Base-by-base conservation (phyloP, 2,329 filamentous ascomycete species). In the Xylariales sp. region DNA sequence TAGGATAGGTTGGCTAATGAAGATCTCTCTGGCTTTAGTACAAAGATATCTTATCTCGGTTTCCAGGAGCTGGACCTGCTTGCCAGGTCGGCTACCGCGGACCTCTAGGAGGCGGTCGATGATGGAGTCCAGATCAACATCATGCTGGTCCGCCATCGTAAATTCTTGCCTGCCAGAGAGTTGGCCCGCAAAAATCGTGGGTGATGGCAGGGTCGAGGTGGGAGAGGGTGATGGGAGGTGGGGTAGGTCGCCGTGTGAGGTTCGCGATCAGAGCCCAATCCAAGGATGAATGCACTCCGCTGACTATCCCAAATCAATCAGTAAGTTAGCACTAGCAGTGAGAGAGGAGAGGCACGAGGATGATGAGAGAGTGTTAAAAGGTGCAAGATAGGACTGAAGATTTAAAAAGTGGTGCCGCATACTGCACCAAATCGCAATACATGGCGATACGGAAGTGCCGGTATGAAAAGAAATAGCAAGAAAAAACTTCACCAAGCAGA, bases 121-220 rank as follows among this genome's bases (percentile, higher is more conserved):
- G 82, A 97, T 95, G 60, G 90, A 96, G 70, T 98, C 93, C 72
- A 98, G 79, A 73, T 97, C 91, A 71, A 97, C 88, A 70, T 97
- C 91, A 70, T 88, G 72, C 64, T 78, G 74, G 64, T 79, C 75
- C 61, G 74, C 74, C 81, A 72, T 83, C 60, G 56, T 70, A 21
- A 48, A 50, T 51, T 57, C 57, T 64, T 59, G 57, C 62, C 63
- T 60, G 62, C 61, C 62, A 60, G 55, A 52, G 52, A 56, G 51
- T 61, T 61, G 63, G 66, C 63, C 63, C 61, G 59, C 58, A 43
- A 50, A 49, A 48, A 32, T 50, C 28, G 47, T 47, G 28, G 12
- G 41, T 38, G 39, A 44, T 44, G 42, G 45, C 41, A 41, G 42
- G 43, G 44, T 47, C 48, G 47, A 42, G 46, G 42, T 45, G 46